phyloP scores from a whole-genome alignment of 2,329 filamentous ascomycete species.

The Mycosphaerella arachidis region DNA sequence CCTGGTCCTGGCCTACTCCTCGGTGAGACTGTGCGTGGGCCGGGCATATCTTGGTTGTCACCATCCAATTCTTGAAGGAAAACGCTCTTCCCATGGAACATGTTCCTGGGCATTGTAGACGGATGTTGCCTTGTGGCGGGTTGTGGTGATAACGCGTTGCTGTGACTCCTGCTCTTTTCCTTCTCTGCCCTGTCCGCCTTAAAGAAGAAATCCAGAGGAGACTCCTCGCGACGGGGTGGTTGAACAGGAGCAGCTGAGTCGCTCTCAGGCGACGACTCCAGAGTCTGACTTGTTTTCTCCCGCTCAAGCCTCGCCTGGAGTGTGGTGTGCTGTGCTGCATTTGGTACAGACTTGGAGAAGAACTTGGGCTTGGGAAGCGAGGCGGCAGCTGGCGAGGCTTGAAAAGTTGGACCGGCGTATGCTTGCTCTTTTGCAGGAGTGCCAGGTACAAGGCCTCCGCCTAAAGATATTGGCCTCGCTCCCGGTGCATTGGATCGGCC shows the following conservation, averaged over 20 bases:
- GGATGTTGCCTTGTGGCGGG: conserved; percentile 29
- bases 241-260: conserved; percentile 43
- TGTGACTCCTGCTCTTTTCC: conserved; percentile 55
- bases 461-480: conserved; percentile 39
- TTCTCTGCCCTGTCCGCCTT: conserved; percentile 77
- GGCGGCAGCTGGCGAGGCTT: conserved; percentile 87
- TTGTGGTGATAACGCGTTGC: conserved; percentile 48
- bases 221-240: conserved; percentile 48
- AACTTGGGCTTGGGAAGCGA: conserved; percentile 88
- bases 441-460: conserved; percentile 38
- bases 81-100: conserved; percentile 47
- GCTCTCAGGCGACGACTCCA: conserved; percentile 47
- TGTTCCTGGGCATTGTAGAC: conserved; percentile 24
- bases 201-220: conserved; percentile 87
- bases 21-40: conserved; percentile 20
- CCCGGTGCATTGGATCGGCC: conserved; percentile 22
- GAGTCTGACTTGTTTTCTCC: conserved; percentile 43
- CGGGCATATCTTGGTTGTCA: conserved; percentile 31
- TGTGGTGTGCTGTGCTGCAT: conserved; percentile 50
- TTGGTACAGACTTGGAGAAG: conserved; percentile 68
- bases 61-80: conserved; percentile 67
- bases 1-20: conserved; percentile 23
- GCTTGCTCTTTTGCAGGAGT: conserved; percentile 49
- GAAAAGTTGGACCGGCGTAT: conserved; percentile 92
- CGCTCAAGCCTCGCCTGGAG: conserved; percentile 43